Conservation (phyloP, 345 rosid species). For the Barbarea vulgaris region DNA sequence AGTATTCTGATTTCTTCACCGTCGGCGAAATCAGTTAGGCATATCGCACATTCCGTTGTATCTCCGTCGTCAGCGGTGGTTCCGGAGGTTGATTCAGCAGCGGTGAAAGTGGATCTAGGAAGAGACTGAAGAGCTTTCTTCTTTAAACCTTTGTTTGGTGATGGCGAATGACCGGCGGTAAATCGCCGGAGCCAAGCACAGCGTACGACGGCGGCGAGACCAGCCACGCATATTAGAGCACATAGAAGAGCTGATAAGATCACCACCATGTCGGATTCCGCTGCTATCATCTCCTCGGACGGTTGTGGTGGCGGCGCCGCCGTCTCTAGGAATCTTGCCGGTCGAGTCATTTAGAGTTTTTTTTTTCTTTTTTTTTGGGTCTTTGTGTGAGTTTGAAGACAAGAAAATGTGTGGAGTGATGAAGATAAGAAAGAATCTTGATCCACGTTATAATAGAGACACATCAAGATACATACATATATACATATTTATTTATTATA, state of each 20-base stretch:
- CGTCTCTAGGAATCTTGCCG: slow-evolving; percentile 39
- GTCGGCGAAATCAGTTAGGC: slow-evolving; percentile 51
- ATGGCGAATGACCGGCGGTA: not conserved
- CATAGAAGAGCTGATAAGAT: slow-evolving; percentile 71
- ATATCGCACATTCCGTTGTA: slow-evolving; percentile 57
- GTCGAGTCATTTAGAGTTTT: slow-evolving; percentile 43
- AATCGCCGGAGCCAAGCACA: slow-evolving; percentile 59
- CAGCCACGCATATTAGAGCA: slow-evolving; percentile 70
- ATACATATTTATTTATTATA: not conserved
- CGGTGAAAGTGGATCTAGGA: slow-evolving; percentile 62
- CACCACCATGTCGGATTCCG: slow-evolving; percentile 67
- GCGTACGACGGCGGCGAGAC: slow-evolving; percentile 62
- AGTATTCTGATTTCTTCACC: slow-evolving; percentile 63
- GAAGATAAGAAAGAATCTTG: slow-evolving; percentile 44
- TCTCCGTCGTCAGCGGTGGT: slow-evolving; percentile 4
- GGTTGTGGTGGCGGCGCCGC: slow-evolving; percentile 50
- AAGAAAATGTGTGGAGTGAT: slow-evolving; percentile 35
- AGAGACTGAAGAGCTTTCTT: slow-evolving; percentile 68
- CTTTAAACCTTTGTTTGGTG: slow-evolving; percentile 64
- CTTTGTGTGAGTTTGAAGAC: slow-evolving; percentile 33
- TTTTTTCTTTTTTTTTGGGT: not conserved
- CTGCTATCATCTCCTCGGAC: slow-evolving; percentile 31
- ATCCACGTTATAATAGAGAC: slow-evolving; percentile 38
- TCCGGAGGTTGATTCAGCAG: slow-evolving; percentile 18
- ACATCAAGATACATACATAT: slow-evolving; percentile 24